Evolutionary conservation across 2,329 filamentous ascomycete genomes (phyloP).

Genomic region (Trichoderma semiorbis): DNA sequence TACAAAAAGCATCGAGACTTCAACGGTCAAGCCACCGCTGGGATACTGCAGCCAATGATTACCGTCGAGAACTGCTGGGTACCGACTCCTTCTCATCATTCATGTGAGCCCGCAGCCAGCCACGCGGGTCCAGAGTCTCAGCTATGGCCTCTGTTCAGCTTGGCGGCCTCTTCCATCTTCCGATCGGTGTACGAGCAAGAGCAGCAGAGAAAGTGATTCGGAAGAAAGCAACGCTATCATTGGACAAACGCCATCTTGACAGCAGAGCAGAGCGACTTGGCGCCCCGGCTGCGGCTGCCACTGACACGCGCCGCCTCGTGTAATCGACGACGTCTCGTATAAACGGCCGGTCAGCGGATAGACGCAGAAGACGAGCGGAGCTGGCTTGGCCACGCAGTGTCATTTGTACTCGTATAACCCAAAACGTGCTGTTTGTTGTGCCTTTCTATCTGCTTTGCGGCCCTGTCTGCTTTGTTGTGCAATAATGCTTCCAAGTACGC

Average conservation of each 20-base stretch:
- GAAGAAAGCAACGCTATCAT: neutral
- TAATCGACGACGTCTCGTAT: constrained; percentile 8
- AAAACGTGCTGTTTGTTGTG: neutral
- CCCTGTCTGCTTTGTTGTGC: neutral
- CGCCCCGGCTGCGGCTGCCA: constrained; percentile 7
- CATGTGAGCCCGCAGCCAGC: constrained; percentile 10
- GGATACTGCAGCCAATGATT: neutral
- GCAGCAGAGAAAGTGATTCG: neutral
- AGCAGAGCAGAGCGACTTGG: neutral
- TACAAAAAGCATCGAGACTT: neutral
- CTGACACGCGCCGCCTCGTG: constrained; percentile 12
- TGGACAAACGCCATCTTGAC: neutral
- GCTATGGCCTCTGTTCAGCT: neutral
- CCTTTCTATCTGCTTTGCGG: neutral
- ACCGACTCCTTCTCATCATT: neutral
- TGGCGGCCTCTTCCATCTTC: constrained; percentile 5
- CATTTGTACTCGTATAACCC: neutral
- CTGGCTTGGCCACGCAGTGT: neutral
- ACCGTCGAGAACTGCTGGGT: neutral
- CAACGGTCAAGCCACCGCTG: constrained; percentile 1
- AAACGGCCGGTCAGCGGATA: constrained; percentile 1
- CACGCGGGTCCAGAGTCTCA: constrained; percentile 12
- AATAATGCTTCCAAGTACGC: neutral
- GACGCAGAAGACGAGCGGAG: constrained; percentile 4
- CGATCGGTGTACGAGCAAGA: neutral